These are phyloP conservation scores for Vairimorpha ceranae DNA, from an alignment of 371 early-diverging fungal genomes.

Conservation along the genomic window DNA sequence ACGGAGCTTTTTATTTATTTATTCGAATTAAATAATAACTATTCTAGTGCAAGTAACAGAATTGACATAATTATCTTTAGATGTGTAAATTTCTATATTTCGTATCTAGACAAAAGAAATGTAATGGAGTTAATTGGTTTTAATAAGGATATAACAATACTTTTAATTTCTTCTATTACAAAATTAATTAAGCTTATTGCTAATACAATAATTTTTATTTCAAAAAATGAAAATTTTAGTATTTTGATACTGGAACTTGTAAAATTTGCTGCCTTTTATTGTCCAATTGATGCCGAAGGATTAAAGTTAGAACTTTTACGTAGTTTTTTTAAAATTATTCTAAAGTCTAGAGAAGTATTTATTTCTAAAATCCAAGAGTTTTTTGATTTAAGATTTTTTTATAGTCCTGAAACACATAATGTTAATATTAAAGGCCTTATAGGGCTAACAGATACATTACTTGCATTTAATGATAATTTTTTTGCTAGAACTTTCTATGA, in stretches of 20 bases:
- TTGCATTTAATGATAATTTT: neutral
- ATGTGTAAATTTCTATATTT: slow-evolving; percentile 4
- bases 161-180: slow-evolving; percentile 10
- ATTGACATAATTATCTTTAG: slow-evolving; percentile 18
- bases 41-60: neutral
- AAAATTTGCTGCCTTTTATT: slow-evolving; percentile 17
- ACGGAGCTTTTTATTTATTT: slow-evolving; percentile 17
- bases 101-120: slow-evolving; percentile 8
- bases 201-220: neutral
- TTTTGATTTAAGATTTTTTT: slow-evolving; percentile 29
- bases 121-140: slow-evolving; percentile 18
- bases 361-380: slow-evolving; percentile 16
- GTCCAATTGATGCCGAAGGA: slow-evolving; percentile 14
- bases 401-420: slow-evolving; percentile 4
- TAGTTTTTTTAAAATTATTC: slow-evolving; percentile 4
- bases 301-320: slow-evolving; percentile 12
- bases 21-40: neutral
- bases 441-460: neutral
- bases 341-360: slow-evolving; percentile 13
- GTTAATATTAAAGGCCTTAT: slow-evolving; percentile 13
- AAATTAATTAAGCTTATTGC: slow-evolving; percentile 21
- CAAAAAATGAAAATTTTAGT: slow-evolving; percentile 3
- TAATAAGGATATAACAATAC: slow-evolving; percentile 11
- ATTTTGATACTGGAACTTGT: slow-evolving; percentile 8
- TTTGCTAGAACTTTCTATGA: neutral